Evolutionary conservation across 225 moss, liverwort and hornwort species (phyloP).

Genomic region (Anthoceros angustus): DNA sequence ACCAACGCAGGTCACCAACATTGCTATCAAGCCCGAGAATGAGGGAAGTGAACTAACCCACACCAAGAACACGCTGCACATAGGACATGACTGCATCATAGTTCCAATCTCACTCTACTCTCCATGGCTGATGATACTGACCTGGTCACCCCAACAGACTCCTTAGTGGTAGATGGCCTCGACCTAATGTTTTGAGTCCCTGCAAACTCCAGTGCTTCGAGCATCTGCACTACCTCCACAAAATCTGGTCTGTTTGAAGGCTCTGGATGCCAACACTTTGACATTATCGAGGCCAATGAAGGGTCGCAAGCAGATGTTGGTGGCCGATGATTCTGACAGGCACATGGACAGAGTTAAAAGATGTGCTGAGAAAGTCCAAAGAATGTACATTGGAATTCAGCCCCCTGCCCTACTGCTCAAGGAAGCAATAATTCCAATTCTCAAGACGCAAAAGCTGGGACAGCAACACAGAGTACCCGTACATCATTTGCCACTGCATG

Average conservation of each 20-base stretch:
- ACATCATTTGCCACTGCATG: conserved; percentile 36
- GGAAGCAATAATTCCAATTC: background rate
- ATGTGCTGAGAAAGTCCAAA: background rate
- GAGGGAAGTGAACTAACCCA: background rate
- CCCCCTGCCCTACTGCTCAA: background rate
- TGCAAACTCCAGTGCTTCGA: conserved; percentile 14
- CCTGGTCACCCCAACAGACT: conserved; percentile 7
- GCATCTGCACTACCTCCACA: conserved; percentile 17
- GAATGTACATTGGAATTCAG: background rate
- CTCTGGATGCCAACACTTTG: conserved; percentile 29
- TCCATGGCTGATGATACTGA: background rate
- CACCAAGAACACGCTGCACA: background rate
- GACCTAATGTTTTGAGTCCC: conserved; percentile 6
- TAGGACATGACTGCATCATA: background rate
- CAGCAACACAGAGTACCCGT: background rate
- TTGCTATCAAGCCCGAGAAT: conserved; percentile 4
- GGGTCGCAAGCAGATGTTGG: conserved; percentile 19
- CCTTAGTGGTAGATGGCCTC: conserved; percentile 6
- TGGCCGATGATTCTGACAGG: conserved; percentile 23
- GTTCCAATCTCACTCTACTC: background rate
- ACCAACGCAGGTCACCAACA: background rate
- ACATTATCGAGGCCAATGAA: conserved; percentile 19
- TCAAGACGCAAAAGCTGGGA: background rate
- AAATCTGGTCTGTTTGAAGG: conserved; percentile 25
- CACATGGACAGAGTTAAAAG: conserved; percentile 5